Evolutionary conservation across 306 rosid genomes (phyloP), one percentile per base, ranked within the genome.

Genomic region (Cucumis hystrix): DNA sequence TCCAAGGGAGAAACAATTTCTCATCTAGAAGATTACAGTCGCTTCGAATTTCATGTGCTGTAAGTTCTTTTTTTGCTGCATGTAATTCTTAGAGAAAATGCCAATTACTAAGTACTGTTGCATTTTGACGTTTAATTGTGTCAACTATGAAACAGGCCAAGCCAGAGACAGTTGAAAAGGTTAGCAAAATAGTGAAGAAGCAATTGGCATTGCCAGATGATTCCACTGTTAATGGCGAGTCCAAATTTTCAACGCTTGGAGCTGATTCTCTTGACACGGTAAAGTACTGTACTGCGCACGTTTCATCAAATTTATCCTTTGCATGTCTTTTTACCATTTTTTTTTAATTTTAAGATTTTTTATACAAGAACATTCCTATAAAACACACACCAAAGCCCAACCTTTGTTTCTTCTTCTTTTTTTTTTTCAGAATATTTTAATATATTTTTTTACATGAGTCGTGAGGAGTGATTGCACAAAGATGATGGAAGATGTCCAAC

Each of bases 261-360:
- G 96, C 96, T 66, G 96, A 92, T 85, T 92, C 98, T 16, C 96
- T 89, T 21, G 94, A 93, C 85, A 89, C 95, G 86, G 98, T 93
- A 85, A 35, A 17, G 14, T 45, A 15, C 45, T 56, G 4, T 40
- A 2, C 37, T 40, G 55, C 15, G 9, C 43, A 35, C 57, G 64
- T 17, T 47, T 17, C 37, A 17, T 52, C 1, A 12, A 30, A 73
- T 7, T 33, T 35, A 4, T 55, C 10, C 28, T 35, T 10, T 30
- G 65, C 43, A 51, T 18, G 35, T 21, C 35, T 10, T 59, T 59
- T 10, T 28, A 28, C 3, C 3, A 28, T 28, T 28, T 1, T 9
- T 43, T 43, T 43, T 43, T 43, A 8, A 43, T 43, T 43, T 43
- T 43, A 43, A 35, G 39, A 35, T 35, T 35, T 37, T 37, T 37